Conservation (phyloP, 768 basidiomycete genomes). For the Leucosporidium yakuticum region DNA sequence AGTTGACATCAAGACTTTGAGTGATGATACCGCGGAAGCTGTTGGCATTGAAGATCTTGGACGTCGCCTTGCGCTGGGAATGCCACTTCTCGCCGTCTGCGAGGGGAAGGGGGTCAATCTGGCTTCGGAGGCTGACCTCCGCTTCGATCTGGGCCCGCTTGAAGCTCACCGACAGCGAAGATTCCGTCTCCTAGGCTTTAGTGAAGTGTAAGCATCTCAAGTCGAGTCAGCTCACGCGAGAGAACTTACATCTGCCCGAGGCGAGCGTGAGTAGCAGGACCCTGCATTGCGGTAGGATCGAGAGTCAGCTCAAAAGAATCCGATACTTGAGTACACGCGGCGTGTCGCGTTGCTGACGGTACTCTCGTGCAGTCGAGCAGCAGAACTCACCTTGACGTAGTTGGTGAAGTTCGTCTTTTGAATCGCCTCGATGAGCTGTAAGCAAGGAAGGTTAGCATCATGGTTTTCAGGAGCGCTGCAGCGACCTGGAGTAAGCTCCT, state of each 20-base stretch:
- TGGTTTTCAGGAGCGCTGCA: slow-evolving; percentile 14
- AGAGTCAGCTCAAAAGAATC: too few relatives aligned
- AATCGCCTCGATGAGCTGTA: slow-evolving; percentile 21
- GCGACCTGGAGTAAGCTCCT: too few relatives aligned
- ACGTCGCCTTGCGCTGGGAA: slow-evolving; percentile 4
- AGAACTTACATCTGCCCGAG: too few relatives aligned
- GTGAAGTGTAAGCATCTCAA: too few relatives aligned
- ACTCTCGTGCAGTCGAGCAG: neutral
- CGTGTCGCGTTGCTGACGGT: too few relatives aligned
- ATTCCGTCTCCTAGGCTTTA: neutral
- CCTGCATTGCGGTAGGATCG: too few relatives aligned
- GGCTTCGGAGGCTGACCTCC: too few relatives aligned
- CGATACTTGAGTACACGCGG: too few relatives aligned
- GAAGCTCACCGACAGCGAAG: neutral
- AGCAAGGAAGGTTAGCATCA: neutral
- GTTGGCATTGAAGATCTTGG: slow-evolving; percentile 19
- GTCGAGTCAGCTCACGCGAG: too few relatives aligned
- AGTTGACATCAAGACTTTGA: neutral
- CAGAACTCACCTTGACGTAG: slow-evolving; percentile 17
- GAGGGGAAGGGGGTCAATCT: neutral
- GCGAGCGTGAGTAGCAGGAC: too few relatives aligned
- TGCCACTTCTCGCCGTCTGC: slow-evolving; percentile 14
- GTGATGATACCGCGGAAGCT: slow-evolving; percentile 24
- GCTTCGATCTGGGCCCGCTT: neutral
- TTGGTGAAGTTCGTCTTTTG: slow-evolving; percentile 21